Base-by-base conservation (phyloP, 2,329 filamentous ascomycete species). In the Aspergillus pseudotamarii region DNA sequence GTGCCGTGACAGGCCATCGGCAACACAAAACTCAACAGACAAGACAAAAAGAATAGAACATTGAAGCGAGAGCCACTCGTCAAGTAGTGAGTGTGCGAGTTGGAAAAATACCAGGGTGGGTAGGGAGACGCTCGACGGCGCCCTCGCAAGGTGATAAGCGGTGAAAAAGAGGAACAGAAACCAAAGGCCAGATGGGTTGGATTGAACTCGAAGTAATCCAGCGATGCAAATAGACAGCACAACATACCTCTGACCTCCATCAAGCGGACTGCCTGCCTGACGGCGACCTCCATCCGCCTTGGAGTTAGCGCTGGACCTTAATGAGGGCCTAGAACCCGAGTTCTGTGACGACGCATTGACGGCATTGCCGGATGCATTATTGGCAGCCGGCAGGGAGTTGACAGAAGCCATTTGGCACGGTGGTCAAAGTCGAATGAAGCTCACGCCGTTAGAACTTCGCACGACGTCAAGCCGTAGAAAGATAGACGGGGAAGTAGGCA, bases 231-330 rank as follows among this genome's bases (percentile, higher is more conserved):
- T 21, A 48, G 59, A 58, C 63, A 64, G 61, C 55, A 64, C 58
- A 66, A 78, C 84, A 77, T 82, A 87, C 85, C 83, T 84, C 74
- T 84, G 82, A 69, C 76, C 79, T 66, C 77, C 81, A 72, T 87
- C 84, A 53, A 83, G 79, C 65, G 85, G 85, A 73, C 84, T 86
- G 62, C 78, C 82, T 68, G 83, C 79, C 72, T 85, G 85, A 76
- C 85, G 85, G 75, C 85, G 84, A 73, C 79, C 78, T 65, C 77
- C 78, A 74, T 86, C 84, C 64, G 82, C 78, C 76, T 85, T 87
- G 64, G 78, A 80, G 68, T 76, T 78, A 64, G 80, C 75, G 73
- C 73, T 82, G 71, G 82, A 80, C 73, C 85, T 85, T 73, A 84
- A 74, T 64, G 83, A 81, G 66, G 80, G 75, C 65, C 80, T 76